Conservation (phyloP, 2,329 filamentous ascomycete species). For the Penicillium concentricum region DNA sequence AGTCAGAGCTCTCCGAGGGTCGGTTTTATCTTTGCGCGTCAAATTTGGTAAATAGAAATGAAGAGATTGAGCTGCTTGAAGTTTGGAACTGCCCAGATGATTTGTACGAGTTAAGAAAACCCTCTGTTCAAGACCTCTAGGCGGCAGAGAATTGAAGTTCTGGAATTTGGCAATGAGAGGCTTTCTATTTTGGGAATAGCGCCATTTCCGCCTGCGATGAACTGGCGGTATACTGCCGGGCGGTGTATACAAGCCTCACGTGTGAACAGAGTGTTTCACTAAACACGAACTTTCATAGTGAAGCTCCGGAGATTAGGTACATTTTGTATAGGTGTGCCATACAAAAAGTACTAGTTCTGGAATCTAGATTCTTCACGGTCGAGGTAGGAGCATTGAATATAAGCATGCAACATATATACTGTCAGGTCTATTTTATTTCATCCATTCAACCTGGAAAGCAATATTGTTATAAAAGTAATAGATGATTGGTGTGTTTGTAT, state of each 20-base stretch:
- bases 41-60: neutral
- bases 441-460: too few species aligned
- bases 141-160: conserved; percentile 16
- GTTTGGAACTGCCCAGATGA: neutral
- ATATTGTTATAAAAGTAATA: too few species aligned
- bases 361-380: neutral
- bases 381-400: neutral
- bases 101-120: conserved; percentile 3
- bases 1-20: conserved; percentile 12
- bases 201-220: conserved; percentile 3
- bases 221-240: conserved; percentile 15
- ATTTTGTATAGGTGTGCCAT: too few species aligned
- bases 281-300: neutral
- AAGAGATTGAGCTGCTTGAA: neutral
- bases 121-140: conserved; percentile 16
- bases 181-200: conserved; percentile 22
- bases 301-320: neutral
- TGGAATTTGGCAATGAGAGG: conserved; percentile 14
- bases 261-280: neutral
- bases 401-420: neutral
- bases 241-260: neutral
- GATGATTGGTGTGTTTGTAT: too few species aligned
- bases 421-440: too few species aligned
- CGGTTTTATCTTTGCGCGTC: neutral
- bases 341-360: accelerated